These are phyloP conservation scores for Thielaviopsis euricoi DNA, from an alignment of 2,329 filamentous ascomycete genomes.

Conservation along the genomic window DNA sequence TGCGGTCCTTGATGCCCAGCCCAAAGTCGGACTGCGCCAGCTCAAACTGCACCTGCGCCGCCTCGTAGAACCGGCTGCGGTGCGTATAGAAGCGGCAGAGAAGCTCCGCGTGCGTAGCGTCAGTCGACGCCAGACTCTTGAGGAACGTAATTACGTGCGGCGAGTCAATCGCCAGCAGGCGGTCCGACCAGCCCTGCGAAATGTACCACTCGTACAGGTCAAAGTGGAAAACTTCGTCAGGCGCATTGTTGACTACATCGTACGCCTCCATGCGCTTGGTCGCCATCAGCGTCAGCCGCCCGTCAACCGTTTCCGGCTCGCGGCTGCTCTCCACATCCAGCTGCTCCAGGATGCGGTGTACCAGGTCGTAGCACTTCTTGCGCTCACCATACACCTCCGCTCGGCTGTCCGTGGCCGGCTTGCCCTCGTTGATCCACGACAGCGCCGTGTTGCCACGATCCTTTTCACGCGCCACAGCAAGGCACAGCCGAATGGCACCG, in stretches of 20 bases:
- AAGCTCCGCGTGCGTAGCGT: conserved; percentile 69
- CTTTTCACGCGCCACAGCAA: conserved; percentile 66
- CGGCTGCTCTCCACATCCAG: conserved; percentile 55
- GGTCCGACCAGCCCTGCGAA: conserved; percentile 64
- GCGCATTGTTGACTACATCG: conserved; percentile 69
- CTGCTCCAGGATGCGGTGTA: conserved; percentile 63
- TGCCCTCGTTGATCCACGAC: conserved; percentile 74
- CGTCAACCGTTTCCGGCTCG: conserved; percentile 61
- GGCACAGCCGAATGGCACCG: conserved; percentile 73
- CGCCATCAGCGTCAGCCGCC: conserved; percentile 55
- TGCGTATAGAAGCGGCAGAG: conserved; percentile 88
- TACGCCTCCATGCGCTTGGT: conserved; percentile 81
- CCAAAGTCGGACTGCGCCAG: conserved; percentile 71
- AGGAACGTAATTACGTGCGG: conserved; percentile 78
- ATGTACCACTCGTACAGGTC: conserved; percentile 98
- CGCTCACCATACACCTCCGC: conserved; percentile 51
- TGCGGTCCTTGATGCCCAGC: conserved; percentile 67
- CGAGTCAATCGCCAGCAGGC: conserved; percentile 70
- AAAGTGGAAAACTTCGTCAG: conserved; percentile 88
- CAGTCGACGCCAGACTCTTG: conserved; percentile 53
- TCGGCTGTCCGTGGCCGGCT: conserved; percentile 54
- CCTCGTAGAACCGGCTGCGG: conserved; percentile 67
- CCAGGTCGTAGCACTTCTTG: conserved; percentile 68
- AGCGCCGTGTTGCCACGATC: conserved; percentile 78
- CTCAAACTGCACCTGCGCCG: conserved; percentile 69